Percentiles rank a stretch among this genome's conserved stretches.
Evolutionary conservation across 2,329 filamentous ascomycete genomes (phyloP).

Genomic region (Acarospora socialis): DNA sequence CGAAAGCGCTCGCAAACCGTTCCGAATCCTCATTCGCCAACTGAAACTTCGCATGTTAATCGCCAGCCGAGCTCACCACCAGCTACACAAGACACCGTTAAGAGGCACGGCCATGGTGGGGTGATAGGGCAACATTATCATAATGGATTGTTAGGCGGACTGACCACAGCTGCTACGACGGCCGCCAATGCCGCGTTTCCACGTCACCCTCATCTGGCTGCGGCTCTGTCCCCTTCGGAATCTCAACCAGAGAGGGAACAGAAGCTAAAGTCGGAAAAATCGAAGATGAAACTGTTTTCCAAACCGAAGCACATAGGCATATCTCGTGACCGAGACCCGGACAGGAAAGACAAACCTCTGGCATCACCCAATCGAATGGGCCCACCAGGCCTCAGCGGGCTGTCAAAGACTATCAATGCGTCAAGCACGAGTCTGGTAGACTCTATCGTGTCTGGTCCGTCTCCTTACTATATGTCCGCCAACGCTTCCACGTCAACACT

Average conservation of each 20-base stretch:
- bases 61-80: conserved; percentile 1
- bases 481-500: conserved; percentile 50
- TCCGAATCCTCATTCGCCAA: conserved; percentile 21
- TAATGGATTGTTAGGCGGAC: conserved; percentile 37
- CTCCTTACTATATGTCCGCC: conserved; percentile 45
- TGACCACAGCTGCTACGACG: conserved; percentile 42
- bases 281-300: conserved; percentile 55
- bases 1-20: conserved; percentile 44
- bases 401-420: conserved; percentile 42
- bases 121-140: conserved; percentile 30
- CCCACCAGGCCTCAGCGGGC: conserved; percentile 34
- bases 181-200: conserved; percentile 51
- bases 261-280: conserved; percentile 44
- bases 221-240: conserved; percentile 13
- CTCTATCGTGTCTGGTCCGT: conserved; percentile 35
- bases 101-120: no score
- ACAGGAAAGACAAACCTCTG: conserved; percentile 33
- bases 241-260: conserved; percentile 23
- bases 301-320: conserved; percentile 52
- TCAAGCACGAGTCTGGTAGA: conserved; percentile 48
- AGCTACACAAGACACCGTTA: conserved; percentile 13
- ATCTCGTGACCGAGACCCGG: conserved; percentile 42
- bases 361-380: conserved; percentile 45
- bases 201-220: conserved; percentile 27
- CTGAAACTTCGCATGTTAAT: background rate